These are phyloP conservation scores for Vanderwaltozyma yarrowii DNA, from an alignment of 805 yeast genomes.

Conservation along the genomic window DNA sequence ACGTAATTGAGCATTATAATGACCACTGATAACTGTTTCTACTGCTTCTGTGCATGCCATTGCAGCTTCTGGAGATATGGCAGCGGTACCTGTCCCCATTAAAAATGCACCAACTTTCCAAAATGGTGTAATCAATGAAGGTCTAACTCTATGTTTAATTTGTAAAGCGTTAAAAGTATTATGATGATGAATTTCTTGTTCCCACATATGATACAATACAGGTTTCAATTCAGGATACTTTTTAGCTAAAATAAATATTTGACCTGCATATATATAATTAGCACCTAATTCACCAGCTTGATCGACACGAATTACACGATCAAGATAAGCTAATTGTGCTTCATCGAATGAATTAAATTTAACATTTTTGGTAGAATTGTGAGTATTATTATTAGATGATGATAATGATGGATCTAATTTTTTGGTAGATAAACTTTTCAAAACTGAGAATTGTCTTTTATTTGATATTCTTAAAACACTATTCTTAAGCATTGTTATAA, in stretches of 20 bases:
- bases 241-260: constrained; percentile 60
- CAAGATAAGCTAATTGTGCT: constrained; percentile 63
- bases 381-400: no score
- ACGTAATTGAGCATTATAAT: constrained; percentile 84
- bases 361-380: background rate
- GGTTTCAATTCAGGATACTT: constrained; percentile 71
- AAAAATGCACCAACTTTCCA: constrained; percentile 90
- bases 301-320: constrained; percentile 77
- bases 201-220: constrained; percentile 92
- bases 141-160: constrained; percentile 69
- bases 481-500: no score
- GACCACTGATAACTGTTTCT: constrained; percentile 95
- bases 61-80: constrained; percentile 87
- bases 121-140: constrained; percentile 80
- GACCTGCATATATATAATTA: constrained; percentile 85
- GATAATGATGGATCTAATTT: no score
- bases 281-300: constrained; percentile 99
- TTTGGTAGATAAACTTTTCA: background rate
- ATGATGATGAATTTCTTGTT: constrained; percentile 89
- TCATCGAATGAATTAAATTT: constrained; percentile 21
- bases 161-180: constrained; percentile 74
- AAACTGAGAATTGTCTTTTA: background rate
- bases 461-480: no score
- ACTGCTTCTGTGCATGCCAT: constrained; percentile 99
- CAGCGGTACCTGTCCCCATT: constrained; percentile 79